Percentiles rank a stretch among this genome's conserved stretches.
These are phyloP conservation scores for Dictyostelium firmibasis DNA, from an alignment of 78 protist genomes.

Conservation along the genomic window DNA sequence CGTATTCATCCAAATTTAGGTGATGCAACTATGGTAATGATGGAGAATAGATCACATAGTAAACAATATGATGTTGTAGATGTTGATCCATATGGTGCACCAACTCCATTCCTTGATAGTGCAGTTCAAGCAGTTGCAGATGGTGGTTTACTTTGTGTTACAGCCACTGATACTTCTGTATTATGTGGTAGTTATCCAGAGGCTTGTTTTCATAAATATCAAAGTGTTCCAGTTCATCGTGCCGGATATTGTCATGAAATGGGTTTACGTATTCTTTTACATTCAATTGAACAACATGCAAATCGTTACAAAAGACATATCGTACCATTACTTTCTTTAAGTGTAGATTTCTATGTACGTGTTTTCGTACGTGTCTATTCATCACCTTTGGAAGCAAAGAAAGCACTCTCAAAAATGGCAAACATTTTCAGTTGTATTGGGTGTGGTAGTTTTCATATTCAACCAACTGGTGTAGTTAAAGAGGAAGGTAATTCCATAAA, in stretches of 20 bases:
- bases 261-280: slow-evolving; percentile 91
- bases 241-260: slow-evolving; percentile 94
- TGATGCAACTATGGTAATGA: slow-evolving; percentile 82
- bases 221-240: slow-evolving; percentile 82
- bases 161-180: slow-evolving; percentile 98
- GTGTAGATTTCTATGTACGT: slow-evolving; percentile 98
- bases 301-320: slow-evolving; percentile 86
- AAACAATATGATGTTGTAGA: slow-evolving; percentile 95
- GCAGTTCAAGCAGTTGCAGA: slow-evolving; percentile 94
- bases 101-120: slow-evolving; percentile 95
- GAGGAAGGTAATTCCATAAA: slow-evolving; percentile 6
- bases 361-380: slow-evolving; percentile 91
- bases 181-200: slow-evolving; percentile 93
- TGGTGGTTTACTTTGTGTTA: slow-evolving; percentile 97
- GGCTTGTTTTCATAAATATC: slow-evolving; percentile 96
- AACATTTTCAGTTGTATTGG: slow-evolving; percentile 86
- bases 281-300: slow-evolving; percentile 85
- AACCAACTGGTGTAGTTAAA: slow-evolving; percentile 76
- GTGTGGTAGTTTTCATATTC: slow-evolving; percentile 84
- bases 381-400: slow-evolving; percentile 28
- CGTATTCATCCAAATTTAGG: slow-evolving; percentile 76
- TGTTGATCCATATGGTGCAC: slow-evolving; percentile 99
- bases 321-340: slow-evolving; percentile 91
- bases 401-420: slow-evolving; percentile 16
- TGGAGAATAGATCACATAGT: not conserved